Conservation (phyloP, 257 asterid genomes). For the Przewalskia tangutica region DNA sequence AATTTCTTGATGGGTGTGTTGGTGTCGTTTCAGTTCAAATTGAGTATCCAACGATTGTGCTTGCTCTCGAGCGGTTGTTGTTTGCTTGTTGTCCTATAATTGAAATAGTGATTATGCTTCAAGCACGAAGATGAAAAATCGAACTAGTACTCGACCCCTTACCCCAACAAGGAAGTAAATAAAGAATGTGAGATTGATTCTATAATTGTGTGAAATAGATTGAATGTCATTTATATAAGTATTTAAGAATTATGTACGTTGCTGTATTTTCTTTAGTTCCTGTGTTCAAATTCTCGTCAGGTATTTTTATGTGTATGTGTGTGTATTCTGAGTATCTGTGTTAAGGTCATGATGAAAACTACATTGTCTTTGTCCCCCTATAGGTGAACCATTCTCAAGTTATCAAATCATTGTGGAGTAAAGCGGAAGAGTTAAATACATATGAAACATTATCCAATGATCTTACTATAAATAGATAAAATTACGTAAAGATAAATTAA, state of each 20-base stretch:
- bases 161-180: background rate
- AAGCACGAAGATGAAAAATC: background rate
- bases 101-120: conserved; percentile 9
- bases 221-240: background rate
- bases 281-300: background rate
- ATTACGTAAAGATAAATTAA: too few relatives aligned
- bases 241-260: background rate
- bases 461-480: too few relatives aligned
- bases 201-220: background rate
- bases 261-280: background rate
- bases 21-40: conserved; percentile 90
- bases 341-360: too few relatives aligned
- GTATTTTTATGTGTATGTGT: too few relatives aligned
- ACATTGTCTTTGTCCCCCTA: too few relatives aligned
- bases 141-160: too few relatives aligned
- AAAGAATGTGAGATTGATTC: background rate
- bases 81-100: conserved; percentile 76
- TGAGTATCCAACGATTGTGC: conserved; percentile 79
- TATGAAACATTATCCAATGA: too few relatives aligned
- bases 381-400: too few relatives aligned
- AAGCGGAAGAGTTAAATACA: too few relatives aligned
- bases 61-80: conserved; percentile 79
- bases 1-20: conserved; percentile 87
- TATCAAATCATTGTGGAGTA: too few relatives aligned
- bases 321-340: too few relatives aligned